phyloP scores from a whole-genome alignment of 192 early-diverging fungal genomes.

The Umbelopsis isabellina region DNA sequence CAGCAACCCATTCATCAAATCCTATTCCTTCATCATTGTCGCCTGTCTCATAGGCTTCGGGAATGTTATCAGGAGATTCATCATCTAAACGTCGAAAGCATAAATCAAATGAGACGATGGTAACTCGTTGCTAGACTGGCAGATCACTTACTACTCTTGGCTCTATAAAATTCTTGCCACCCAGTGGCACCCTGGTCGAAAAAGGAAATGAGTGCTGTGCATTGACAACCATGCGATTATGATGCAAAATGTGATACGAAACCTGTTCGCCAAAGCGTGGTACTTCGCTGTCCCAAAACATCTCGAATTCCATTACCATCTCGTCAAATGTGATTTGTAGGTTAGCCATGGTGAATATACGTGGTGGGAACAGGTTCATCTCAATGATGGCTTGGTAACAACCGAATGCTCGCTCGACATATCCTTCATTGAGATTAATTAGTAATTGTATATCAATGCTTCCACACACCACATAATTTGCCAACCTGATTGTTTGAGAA shows the following conservation, averaged over 20 bases:
- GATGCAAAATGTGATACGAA: not conserved
- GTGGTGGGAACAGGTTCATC: constrained; percentile 46
- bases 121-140: no score
- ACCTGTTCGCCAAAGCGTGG: constrained; percentile 59
- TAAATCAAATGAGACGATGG: no score
- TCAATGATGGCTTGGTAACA: constrained; percentile 58
- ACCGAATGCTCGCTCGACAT: constrained; percentile 50
- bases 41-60: constrained; percentile 7
- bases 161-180: constrained; percentile 40
- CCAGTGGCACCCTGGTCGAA: constrained; percentile 43
- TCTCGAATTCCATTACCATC: constrained; percentile 43
- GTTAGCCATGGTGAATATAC: constrained; percentile 20
- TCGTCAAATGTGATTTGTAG: constrained; percentile 30
- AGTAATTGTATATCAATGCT: not conserved
- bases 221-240: not conserved
- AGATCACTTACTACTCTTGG: constrained; percentile 37
- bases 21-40: constrained; percentile 25
- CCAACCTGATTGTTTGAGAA: constrained; percentile 60
- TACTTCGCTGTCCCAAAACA: constrained; percentile 60
- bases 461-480: not conserved
- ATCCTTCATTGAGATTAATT: constrained; percentile 39
- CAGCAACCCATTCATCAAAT: constrained; percentile 29
- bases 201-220: constrained; percentile 16
- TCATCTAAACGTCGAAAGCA: not conserved
- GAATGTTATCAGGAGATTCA: not conserved